A percentile compares a stretch with the other conserved stretches of the same genome.
phyloP scores from a whole-genome alignment of 495 filamentous ascomycete species.

The Stereocaulon alpinum region DNA sequence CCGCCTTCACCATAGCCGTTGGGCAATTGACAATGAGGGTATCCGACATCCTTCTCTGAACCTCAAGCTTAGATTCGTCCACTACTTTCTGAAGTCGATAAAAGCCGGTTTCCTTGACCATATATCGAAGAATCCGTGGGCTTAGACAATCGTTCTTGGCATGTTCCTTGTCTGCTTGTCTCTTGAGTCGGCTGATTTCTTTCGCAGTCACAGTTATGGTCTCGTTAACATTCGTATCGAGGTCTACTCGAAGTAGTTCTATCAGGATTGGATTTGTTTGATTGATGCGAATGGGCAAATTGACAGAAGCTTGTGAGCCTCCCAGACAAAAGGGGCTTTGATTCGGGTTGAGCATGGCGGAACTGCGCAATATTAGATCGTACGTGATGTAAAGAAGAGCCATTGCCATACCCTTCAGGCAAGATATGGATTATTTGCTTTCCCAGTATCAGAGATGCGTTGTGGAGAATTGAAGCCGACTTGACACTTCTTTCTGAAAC shows the following conservation, averaged over 20 bases:
- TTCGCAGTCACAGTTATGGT: constrained; percentile 60
- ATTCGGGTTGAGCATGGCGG: constrained; percentile 77
- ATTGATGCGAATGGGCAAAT: constrained; percentile 84
- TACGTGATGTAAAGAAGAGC: neutral
- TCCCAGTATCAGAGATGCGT: constrained; percentile 83
- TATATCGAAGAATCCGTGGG: constrained; percentile 49
- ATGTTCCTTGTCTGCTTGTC: constrained; percentile 43
- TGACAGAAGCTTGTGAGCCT: constrained; percentile 42
- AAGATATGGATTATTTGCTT: constrained; percentile 95
- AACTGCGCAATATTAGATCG: constrained; percentile 35
- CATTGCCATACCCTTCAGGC: constrained; percentile 67
- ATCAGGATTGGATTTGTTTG: constrained; percentile 79
- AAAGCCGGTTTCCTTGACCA: constrained; percentile 70
- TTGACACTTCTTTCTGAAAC: constrained; percentile 85
- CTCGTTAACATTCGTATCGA: constrained; percentile 69
- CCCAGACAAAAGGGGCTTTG: constrained; percentile 67
- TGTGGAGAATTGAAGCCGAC: constrained; percentile 72
- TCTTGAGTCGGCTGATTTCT: constrained; percentile 57
- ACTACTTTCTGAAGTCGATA: constrained; percentile 77
- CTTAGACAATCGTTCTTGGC: constrained; percentile 39
- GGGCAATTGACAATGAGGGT: constrained; percentile 79
- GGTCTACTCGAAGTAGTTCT: constrained; percentile 73
- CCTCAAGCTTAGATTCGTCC: constrained; percentile 87
- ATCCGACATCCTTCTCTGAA: constrained; percentile 61
- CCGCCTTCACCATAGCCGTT: constrained; percentile 55